phyloP scores from a whole-genome alignment of 345 rosid genomes.

The Eucalyptus polyanthemos region DNA sequence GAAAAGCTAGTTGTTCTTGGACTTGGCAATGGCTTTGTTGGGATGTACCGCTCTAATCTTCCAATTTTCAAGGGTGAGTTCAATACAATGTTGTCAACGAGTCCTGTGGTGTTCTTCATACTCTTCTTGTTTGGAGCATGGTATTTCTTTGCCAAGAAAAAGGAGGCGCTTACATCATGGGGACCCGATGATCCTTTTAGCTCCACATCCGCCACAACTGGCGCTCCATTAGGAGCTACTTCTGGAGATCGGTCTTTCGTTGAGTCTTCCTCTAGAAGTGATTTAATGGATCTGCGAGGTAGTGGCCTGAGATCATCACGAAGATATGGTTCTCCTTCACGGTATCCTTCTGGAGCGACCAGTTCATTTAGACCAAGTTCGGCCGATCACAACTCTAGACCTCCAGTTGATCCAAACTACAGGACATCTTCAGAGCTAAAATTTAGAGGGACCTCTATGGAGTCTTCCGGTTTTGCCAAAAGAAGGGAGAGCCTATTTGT shows the following conservation, averaged over 20 bases:
- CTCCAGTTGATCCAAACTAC: constrained; percentile 43
- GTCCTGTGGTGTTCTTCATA: constrained; percentile 77
- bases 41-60: constrained; percentile 74
- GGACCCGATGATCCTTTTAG: constrained; percentile 84
- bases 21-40: constrained; percentile 72
- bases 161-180: constrained; percentile 91
- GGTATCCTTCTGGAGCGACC: constrained; percentile 47
- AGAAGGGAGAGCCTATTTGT: constrained; percentile 51
- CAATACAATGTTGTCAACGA: constrained; percentile 69
- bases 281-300: constrained; percentile 46
- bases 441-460: constrained; percentile 45
- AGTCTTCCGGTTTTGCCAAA: constrained; percentile 41
- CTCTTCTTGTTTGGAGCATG: constrained; percentile 77
- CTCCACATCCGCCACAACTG: constrained; percentile 31
- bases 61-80: constrained; percentile 47
- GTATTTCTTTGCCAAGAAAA: constrained; percentile 96
- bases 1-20: constrained; percentile 75
- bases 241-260: constrained; percentile 42
- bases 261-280: constrained; percentile 53
- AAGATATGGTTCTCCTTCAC: constrained; percentile 58
- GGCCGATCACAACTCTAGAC: constrained; percentile 38
- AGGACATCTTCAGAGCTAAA: constrained; percentile 51
- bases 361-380: constrained; percentile 51
- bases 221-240: constrained; percentile 30
- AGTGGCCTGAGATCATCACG: constrained; percentile 34